A percentile compares a stretch with the other conserved stretches of the same genome.
Evolutionary conservation across 768 basidiomycete genomes (phyloP).

Genomic region (Leccinum variicolor): DNA sequence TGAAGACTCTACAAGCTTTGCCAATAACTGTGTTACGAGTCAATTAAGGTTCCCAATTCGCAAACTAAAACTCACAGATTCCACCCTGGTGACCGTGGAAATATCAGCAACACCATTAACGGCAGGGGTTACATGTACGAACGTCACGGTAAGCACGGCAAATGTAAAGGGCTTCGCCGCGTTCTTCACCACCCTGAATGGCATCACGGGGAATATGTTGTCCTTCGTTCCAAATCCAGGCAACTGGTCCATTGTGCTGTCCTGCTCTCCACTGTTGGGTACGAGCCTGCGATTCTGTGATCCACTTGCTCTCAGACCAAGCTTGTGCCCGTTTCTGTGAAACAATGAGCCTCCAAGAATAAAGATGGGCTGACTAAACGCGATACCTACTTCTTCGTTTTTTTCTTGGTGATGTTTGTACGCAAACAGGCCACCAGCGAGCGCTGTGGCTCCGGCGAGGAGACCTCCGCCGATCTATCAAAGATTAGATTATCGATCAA

Average conservation of each 20-base stretch:
- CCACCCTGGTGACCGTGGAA: slow-evolving; percentile 40
- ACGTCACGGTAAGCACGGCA: slow-evolving; percentile 60
- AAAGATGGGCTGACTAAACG: neutral
- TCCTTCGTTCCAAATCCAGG: slow-evolving; percentile 63
- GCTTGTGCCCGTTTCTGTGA: slow-evolving; percentile 45
- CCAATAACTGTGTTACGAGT: slow-evolving; percentile 49
- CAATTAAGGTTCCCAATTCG: neutral
- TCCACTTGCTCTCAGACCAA: slow-evolving; percentile 55
- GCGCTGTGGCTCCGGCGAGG: slow-evolving; percentile 46
- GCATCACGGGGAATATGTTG: slow-evolving; percentile 57
- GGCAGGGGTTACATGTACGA: slow-evolving; percentile 12
- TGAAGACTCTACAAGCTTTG: slow-evolving; percentile 55
- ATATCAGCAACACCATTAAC: slow-evolving; percentile 1
- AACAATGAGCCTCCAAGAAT: neutral
- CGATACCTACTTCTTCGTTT: slow-evolving; percentile 49
- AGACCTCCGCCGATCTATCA: slow-evolving; percentile 63
- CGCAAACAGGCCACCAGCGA: slow-evolving; percentile 50
- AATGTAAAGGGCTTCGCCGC: slow-evolving; percentile 52
- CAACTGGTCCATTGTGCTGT: slow-evolving; percentile 45
- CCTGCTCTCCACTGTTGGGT: slow-evolving; percentile 45
- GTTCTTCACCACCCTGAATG: slow-evolving; percentile 54
- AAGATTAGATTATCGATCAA: slow-evolving; percentile 5
- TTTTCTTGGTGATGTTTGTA: slow-evolving; percentile 56
- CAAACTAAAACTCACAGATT: slow-evolving; percentile 39
- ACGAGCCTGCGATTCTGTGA: slow-evolving; percentile 52